phyloP scores from a whole-genome alignment of 441 rosid genomes.

The Croton setiger region DNA sequence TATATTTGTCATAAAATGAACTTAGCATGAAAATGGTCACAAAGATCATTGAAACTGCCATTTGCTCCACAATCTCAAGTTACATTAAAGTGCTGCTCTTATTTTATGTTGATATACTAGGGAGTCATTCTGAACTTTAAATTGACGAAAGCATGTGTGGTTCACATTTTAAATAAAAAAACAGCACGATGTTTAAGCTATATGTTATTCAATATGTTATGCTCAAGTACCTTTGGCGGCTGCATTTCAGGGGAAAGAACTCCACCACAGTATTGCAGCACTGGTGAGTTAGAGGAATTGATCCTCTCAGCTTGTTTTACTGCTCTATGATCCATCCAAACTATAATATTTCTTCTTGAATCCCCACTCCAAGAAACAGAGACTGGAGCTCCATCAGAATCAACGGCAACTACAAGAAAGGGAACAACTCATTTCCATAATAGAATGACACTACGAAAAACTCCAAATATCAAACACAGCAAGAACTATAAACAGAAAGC shows the following conservation, averaged over 20 bases:
- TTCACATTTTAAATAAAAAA: too few species aligned
- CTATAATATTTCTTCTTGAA: slow-evolving; percentile 81
- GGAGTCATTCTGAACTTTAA: not conserved
- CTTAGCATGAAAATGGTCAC: too few species aligned
- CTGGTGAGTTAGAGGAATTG: slow-evolving; percentile 70
- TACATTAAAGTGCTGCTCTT: not conserved
- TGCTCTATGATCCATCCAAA: slow-evolving; percentile 99
- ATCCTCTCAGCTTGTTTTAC: slow-evolving; percentile 88
- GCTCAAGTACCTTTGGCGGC: slow-evolving; percentile 55
- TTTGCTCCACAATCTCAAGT: not conserved
- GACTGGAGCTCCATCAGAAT: slow-evolving; percentile 86
- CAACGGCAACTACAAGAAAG: slow-evolving; percentile 70
- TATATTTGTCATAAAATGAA: not conserved
- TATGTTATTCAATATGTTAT: not conserved
- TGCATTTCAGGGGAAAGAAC: slow-evolving; percentile 92
- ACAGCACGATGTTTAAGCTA: too few species aligned
- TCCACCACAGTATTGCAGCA: slow-evolving; percentile 87
- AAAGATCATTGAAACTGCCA: too few species aligned
- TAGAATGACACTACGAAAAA: not conserved
- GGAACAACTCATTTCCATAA: not conserved
- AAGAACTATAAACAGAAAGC: not conserved
- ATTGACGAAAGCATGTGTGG: not conserved
- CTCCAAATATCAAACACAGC: slow-evolving; percentile 3
- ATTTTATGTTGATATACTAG: not conserved
- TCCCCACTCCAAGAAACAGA: slow-evolving; percentile 97